Base-by-base conservation (phyloP, 176 grass and related monocot genomes). In the Elymus sibiricus region DNA sequence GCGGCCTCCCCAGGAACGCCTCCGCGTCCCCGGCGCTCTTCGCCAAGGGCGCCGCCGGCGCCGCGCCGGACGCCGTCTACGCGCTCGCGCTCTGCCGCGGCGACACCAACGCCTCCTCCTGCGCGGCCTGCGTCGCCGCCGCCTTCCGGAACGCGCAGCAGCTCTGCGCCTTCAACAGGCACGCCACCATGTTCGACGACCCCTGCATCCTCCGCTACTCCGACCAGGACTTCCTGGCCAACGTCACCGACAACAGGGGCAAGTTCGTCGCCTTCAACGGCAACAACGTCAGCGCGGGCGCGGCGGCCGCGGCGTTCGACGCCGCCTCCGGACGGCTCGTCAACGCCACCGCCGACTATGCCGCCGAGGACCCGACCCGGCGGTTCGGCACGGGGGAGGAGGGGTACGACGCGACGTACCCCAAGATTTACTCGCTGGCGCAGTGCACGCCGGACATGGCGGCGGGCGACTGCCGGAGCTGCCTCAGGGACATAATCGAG, bases 371-470 rank as follows among this genome's bases (percentile, higher is more conserved):
- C 81, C 14, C 79, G 2, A 25, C 11, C 38, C 79, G 69, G 42
- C 32, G 47, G 5, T 93, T 96, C 80, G 91, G 73, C 19, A 93
- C 88, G 0, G 94, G 86, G 6, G 70, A 90, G 11, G 59, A 4
- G 35, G 39, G 9, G 1, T 86, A 61, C 34, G 80, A 55, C 38
- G 19, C 6, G 60, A 40, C 44, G 0, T 53, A 79, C 2, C 79
- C 86, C 7, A 82, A 14, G 65, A 85, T 89, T 5, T 91, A 91
- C 76, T 81, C 86, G 9, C 47, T 91, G 80, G 79, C 75, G 64
- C 93, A 94, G 82, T 94, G 93, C 87, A 88, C 76, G 6, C 89
- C 87, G 44, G 87, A 92, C 76, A 62, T 95, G 76, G 31, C 87
- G 46, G 39, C 29, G 29, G 70, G 6, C 2, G 47, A 85, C 4